Conservation (phyloP, 768 basidiomycete species). For the Gloeopeniophorella convolvens region DNA sequence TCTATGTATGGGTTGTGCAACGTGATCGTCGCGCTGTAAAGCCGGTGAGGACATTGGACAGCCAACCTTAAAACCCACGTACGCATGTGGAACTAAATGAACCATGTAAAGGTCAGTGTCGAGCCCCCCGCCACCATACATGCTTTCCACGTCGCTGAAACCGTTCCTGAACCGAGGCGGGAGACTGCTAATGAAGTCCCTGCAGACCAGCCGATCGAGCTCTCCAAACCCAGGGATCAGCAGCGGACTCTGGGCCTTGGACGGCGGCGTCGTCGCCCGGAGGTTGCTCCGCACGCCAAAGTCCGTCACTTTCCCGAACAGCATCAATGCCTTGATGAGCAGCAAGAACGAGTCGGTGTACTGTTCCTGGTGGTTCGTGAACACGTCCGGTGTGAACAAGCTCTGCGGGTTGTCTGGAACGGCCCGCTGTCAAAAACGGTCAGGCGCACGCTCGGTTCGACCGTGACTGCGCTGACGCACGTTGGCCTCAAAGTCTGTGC, state of each 20-base stretch:
- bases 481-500: conserved; percentile 69
- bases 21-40: conserved; percentile 72
- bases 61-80: conserved; percentile 29
- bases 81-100: conserved; percentile 83
- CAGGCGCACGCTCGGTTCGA: conserved; percentile 9
- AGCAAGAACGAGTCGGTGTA: conserved; percentile 81
- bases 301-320: conserved; percentile 82
- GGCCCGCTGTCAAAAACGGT: conserved; percentile 36
- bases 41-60: conserved; percentile 11
- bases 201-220: conserved; percentile 61
- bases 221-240: conserved; percentile 57
- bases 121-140: conserved; percentile 47
- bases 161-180: conserved; percentile 63
- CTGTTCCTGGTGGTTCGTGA: conserved; percentile 61
- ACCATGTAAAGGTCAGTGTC: conserved; percentile 87
- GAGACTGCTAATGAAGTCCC: conserved; percentile 63
- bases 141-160: conserved; percentile 51
- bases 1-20: conserved; percentile 81
- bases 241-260: conserved; percentile 71
- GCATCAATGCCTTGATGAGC: conserved; percentile 76
- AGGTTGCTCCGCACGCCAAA: conserved; percentile 74
- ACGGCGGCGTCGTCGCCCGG: conserved; percentile 56
- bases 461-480: conserved; percentile 34
- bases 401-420: conserved; percentile 74
- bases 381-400: conserved; percentile 54